phyloP scores from a whole-genome alignment of 768 basidiomycete species.

The Hygrocybe punicea region DNA sequence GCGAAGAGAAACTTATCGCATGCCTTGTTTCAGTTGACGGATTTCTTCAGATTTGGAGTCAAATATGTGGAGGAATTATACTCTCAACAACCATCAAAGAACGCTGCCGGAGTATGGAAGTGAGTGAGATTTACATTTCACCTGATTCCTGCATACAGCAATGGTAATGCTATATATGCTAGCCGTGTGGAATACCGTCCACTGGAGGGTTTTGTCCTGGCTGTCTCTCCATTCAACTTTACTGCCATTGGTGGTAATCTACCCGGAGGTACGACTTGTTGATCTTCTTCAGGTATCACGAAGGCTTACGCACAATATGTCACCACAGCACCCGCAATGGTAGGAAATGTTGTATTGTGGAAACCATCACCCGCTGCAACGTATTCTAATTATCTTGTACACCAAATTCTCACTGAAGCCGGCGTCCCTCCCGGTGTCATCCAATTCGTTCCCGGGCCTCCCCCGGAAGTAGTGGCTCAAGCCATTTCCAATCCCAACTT shows the following conservation, averaged over 20 bases:
- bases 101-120: slow-evolving; percentile 91
- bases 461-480: slow-evolving; percentile 80
- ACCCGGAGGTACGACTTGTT: slow-evolving; percentile 50
- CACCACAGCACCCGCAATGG: slow-evolving; percentile 75
- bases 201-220: slow-evolving; percentile 97
- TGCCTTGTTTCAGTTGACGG: slow-evolving; percentile 66
- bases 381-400: slow-evolving; percentile 89
- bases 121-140: slow-evolving; percentile 40
- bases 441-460: slow-evolving; percentile 92
- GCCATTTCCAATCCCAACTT: slow-evolving; percentile 77
- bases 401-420: slow-evolving; percentile 90
- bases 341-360: slow-evolving; percentile 95
- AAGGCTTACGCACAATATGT: slow-evolving; percentile 6
- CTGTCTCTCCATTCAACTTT: slow-evolving; percentile 98
- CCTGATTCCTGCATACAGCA: no score
- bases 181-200: slow-evolving; percentile 96
- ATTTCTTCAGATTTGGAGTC: slow-evolving; percentile 96
- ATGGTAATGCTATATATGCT: no score
- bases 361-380: slow-evolving; percentile 95
- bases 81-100: slow-evolving; percentile 82
- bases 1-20: no score
- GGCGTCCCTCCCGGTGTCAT: slow-evolving; percentile 93
- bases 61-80: slow-evolving; percentile 97
- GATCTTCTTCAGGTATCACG: neutral
- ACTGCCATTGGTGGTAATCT: slow-evolving; percentile 98